Evolutionary conservation across 2,329 filamentous ascomycete genomes (phyloP), one percentile per base, ranked within the genome.

Genomic region (Rutstroemia sydowiana): DNA sequence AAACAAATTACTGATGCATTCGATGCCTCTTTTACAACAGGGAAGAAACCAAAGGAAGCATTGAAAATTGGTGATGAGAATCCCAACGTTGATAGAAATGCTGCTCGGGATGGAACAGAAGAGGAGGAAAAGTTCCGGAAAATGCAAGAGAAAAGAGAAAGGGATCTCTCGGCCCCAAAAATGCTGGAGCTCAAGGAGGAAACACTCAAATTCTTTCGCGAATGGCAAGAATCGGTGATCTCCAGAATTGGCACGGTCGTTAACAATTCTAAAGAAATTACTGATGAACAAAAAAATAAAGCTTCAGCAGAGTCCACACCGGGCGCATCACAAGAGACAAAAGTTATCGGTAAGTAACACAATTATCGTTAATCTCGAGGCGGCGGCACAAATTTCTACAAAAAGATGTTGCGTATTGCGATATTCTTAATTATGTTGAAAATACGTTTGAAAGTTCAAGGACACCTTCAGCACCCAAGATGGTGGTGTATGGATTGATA

Each of bases 161-260:
- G 75, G 57, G 77, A 79, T 54, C 65, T 81, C 9, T 72, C 70
- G 16, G 69, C 69, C 3, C 70, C 71, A 3, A 72, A 73, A 49
- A 75, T 85, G 55, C 70, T 76, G 52, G 84, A 88, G 60, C 69
- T 90, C 61, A 90, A 83, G 70, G 81, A 78, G 56, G 82, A 85
- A 49, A 77, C 83, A 1, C 66, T 95, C 5, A 71, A 75, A 6
- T 82, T 85, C 64, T 95, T 92, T 65, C 82, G 86, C 53, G 85
- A 88, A 57, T 97, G 92, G 92, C 80, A 88, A 61, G 75, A 81
- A 5, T 73, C 75, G 11, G 79, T 95, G 9, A 71, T 88, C 37
- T 76, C 80, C 52, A 79, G 90, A 13, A 72, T 95, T 21, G 79
- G 82, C 16, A 85, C 93, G 57, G 75, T 81, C 32, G 76, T 90